Evolutionary conservation across 495 filamentous ascomycete species (phyloP).

Genomic region (Terfezia claveryi): DNA sequence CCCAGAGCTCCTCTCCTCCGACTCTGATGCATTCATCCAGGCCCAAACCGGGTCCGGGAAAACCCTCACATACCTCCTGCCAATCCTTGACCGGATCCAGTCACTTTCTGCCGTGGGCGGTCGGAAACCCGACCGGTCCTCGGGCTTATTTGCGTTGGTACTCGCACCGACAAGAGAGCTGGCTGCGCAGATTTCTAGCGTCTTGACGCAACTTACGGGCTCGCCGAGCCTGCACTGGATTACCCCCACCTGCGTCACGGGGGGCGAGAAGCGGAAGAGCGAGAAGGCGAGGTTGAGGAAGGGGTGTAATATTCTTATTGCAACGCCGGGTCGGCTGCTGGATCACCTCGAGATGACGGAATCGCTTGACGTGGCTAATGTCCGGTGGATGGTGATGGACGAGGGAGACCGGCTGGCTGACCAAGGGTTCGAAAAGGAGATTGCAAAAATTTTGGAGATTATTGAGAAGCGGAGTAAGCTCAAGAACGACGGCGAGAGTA

Average conservation of each 20-base stretch:
- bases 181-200: constrained; percentile 73
- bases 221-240: constrained; percentile 54
- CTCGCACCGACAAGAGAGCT: constrained; percentile 81
- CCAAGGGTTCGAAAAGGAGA: constrained; percentile 80
- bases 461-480: constrained; percentile 46
- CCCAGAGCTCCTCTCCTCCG: constrained; percentile 50
- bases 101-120: constrained; percentile 34
- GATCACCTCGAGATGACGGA: constrained; percentile 87
- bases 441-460: constrained; percentile 42
- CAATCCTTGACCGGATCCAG: constrained; percentile 75
- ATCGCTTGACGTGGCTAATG: constrained; percentile 65
- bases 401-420: constrained; percentile 96
- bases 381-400: constrained; percentile 82
- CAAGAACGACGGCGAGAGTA: constrained; percentile 25
- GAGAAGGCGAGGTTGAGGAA: constrained; percentile 86
- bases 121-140: constrained; percentile 43
- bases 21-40: constrained; percentile 85
- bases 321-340: constrained; percentile 70
- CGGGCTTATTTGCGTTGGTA: constrained; percentile 79
- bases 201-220: constrained; percentile 58
- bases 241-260: constrained; percentile 75
- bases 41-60: constrained; percentile 96
- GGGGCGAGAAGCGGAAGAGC: constrained; percentile 91
- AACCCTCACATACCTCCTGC: constrained; percentile 79
- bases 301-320: constrained; percentile 83